These are phyloP conservation scores for Chlorokybus atmophyticus DNA, from an alignment of 139 green algal species.

Conservation along the genomic window DNA sequence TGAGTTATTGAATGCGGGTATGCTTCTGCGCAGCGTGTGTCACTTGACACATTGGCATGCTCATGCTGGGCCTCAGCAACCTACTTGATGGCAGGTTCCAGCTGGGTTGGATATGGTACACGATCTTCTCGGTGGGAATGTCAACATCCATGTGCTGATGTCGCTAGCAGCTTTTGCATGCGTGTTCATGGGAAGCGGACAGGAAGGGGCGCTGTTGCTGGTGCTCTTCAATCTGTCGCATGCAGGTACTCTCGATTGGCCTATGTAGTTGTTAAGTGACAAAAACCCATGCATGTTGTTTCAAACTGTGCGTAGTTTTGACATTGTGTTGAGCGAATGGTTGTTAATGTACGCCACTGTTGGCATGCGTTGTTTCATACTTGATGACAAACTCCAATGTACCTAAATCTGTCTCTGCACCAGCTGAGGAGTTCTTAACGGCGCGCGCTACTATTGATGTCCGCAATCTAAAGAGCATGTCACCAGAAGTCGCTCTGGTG, in stretches of 20 bases:
- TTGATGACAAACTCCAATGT: too few species aligned
- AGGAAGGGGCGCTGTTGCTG: constrained; percentile 36
- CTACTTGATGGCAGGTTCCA: constrained; percentile 10
- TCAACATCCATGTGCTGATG: constrained; percentile 47
- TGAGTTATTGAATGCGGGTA: too few species aligned
- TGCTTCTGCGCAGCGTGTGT: too few species aligned
- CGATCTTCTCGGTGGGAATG: constrained; percentile 26
- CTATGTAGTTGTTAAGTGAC: too few species aligned
- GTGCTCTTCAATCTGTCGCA: constrained; percentile 35
- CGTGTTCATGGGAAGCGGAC: constrained; percentile 27
- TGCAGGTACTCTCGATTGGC: too few species aligned
- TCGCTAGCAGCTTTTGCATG: constrained; percentile 33
- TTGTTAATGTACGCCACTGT: too few species aligned
- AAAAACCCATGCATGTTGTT: too few species aligned
- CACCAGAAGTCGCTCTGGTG: not conserved
- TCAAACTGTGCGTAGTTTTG: too few species aligned
- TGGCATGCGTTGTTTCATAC: too few species aligned
- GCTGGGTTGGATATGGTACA: constrained; percentile 31
- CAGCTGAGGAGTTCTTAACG: not conserved
- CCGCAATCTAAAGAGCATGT: not conserved
- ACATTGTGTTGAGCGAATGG: too few species aligned
- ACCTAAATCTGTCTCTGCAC: constrained; percentile 1
- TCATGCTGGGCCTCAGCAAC: not conserved
- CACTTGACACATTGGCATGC: not conserved
- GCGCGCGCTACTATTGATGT: not conserved